Evolutionary conservation across 257 asterid genomes (phyloP).

Genomic region (Sherardia arvensis): DNA sequence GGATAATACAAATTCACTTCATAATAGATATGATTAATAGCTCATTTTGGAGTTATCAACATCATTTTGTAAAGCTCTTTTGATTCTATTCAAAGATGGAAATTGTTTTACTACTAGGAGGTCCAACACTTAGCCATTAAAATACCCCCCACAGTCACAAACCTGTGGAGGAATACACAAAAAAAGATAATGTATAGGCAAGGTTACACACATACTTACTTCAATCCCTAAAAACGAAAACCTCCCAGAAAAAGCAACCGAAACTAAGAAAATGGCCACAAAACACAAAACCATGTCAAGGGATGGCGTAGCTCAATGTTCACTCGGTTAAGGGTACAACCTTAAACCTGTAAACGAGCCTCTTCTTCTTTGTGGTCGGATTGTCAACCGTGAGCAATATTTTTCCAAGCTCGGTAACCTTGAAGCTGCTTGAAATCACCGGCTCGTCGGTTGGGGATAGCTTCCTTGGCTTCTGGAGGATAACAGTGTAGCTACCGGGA

Average conservation of each 20-base stretch:
- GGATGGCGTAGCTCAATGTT: background rate
- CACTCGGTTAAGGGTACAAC: slow-evolving; percentile 28
- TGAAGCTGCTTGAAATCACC: slow-evolving; percentile 46
- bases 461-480: slow-evolving; percentile 65
- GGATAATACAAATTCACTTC: too few species aligned
- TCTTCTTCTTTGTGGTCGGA: slow-evolving; percentile 76
- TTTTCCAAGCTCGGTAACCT: slow-evolving; percentile 64
- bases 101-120: background rate
- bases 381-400: slow-evolving; percentile 66
- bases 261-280: background rate
- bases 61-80: background rate
- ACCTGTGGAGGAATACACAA: background rate
- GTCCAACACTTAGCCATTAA: background rate
- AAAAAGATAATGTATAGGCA: background rate
- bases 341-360: slow-evolving; percentile 71
- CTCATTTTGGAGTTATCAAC: too few species aligned
- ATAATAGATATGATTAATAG: too few species aligned
- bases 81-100: too few species aligned
- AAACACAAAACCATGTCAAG: background rate
- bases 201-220: slow-evolving; percentile 1
- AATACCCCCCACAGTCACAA: background rate
- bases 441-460: slow-evolving; percentile 59
- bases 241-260: background rate
- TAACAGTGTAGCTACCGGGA: slow-evolving; percentile 46
- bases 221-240: background rate